Evolutionary conservation across 2,329 filamentous ascomycete genomes (phyloP), one percentile per base, ranked within the genome.

Genomic region (Graphilbum ipis-grandicollis): DNA sequence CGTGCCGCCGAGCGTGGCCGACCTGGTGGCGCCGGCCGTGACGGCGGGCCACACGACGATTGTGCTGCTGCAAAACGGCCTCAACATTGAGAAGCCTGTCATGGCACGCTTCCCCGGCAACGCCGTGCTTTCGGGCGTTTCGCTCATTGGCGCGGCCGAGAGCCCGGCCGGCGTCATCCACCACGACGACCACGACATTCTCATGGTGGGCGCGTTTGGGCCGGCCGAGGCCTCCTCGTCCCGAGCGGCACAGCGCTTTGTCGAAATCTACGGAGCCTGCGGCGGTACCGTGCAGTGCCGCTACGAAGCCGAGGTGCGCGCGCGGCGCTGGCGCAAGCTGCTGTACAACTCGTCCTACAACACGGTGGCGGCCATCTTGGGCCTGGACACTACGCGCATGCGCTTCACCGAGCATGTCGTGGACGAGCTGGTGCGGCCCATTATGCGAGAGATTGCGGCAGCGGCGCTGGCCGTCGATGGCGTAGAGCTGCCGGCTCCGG

Each of bases 271-370:
- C 50, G 85, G 79, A 1, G 81, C 81, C 0, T 77, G 62, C 26
- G 82, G 82, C 0, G 81, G 81, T 50, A 8, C 26, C 26, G 80
- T 79, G 13, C 81, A 78, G 0, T 79, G 72, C 1, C 68, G 71
- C 42, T 88, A 76, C 45, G 75, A 42, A 15, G 32, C 35, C 7
- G 31, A 42, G 31, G 40, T 42, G 22, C 18, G 19, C 13, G 36
- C 34, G 14, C 18, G 21, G 23, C 40, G 40, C 29, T 42, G 40
- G 37, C 37, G 37, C 29, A 42, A 40, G 33, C 35, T 42, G 33
- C 19, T 42, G 9, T 42, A 42, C 30, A 39, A 42, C 26, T 30
- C 40, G 10, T 25, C 34, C 38, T 42, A 34, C 38, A 42, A 42
- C 35, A 33, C 23, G 21, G 33, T 39, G 13, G 23, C 37, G 3